Evolutionary conservation across 257 asterid genomes (phyloP).

Genomic region (Solanum appendiculatum): DNA sequence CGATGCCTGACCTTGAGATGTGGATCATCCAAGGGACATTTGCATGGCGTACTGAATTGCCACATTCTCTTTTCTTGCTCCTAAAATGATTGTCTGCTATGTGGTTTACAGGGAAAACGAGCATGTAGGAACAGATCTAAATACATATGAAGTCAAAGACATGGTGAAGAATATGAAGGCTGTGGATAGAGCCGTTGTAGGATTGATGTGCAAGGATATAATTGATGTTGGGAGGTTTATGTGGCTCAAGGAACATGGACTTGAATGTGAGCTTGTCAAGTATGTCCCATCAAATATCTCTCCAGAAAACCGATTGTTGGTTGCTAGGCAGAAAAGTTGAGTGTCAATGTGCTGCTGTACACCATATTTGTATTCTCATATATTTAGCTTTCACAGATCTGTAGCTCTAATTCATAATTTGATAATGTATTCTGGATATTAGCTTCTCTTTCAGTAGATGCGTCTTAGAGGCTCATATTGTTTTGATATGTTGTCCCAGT

Average conservation of each 20-base stretch:
- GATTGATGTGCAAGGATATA: constrained; percentile 93
- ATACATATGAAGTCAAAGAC: constrained; percentile 39
- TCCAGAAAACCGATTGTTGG: constrained; percentile 78
- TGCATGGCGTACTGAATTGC: neutral
- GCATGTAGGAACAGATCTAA: constrained; percentile 5
- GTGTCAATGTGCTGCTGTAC: neutral
- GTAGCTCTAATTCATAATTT: neutral
- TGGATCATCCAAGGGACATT: neutral
- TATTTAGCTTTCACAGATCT: neutral
- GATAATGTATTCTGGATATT: neutral
- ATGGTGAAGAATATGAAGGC: constrained; percentile 49
- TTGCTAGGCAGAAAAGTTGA: constrained; percentile 27
- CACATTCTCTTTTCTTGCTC: neutral
- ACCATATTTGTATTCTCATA: neutral
- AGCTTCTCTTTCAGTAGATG: neutral
- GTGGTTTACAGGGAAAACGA: neutral
- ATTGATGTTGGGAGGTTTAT: constrained; percentile 63
- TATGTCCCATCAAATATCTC: constrained; percentile 65
- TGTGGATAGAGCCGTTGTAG: constrained; percentile 58
- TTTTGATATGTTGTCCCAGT: neutral
- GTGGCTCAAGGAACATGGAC: constrained; percentile 55
- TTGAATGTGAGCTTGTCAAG: constrained; percentile 54
- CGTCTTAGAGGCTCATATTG: neutral
- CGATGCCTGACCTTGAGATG: neutral
- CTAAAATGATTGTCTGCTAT: neutral